A percentile compares a stretch with the other conserved stretches of the same genome.
phyloP scores from a whole-genome alignment of 805 yeast species.

The Jamesozyma jinghongensis region DNA sequence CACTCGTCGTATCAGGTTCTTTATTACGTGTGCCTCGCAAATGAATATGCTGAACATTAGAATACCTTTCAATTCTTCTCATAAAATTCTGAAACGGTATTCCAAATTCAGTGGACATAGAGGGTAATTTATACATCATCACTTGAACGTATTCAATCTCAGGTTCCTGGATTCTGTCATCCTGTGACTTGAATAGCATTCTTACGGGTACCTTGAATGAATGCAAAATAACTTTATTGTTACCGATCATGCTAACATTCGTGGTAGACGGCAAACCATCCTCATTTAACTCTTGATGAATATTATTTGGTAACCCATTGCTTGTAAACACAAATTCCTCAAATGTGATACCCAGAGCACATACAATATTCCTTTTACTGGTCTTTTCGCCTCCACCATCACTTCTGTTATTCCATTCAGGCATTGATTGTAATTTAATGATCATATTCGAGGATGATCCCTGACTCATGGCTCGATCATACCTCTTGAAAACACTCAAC shows the following conservation, averaged over 20 bases:
- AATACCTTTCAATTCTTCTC: conserved; percentile 58
- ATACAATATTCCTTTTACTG: conserved; percentile 16
- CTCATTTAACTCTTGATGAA: conserved; percentile 3
- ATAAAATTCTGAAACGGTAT: conserved; percentile 43
- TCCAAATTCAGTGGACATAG: conserved; percentile 24
- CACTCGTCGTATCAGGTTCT: conserved; percentile 1
- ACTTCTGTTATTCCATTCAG: conserved; percentile 18
- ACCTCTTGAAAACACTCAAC: conserved; percentile 23
- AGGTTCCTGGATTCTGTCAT: conserved; percentile 53
- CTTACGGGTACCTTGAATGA: conserved; percentile 65
- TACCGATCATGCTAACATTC: conserved; percentile 3
- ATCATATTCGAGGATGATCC: conserved; percentile 23
- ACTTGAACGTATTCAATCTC: conserved; percentile 45
- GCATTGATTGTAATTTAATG: conserved; percentile 21
- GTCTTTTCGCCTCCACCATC: conserved; percentile 1
- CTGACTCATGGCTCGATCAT: conserved; percentile 23
- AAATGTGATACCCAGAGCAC: conserved; percentile 24
- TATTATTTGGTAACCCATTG: conserved; percentile 5
- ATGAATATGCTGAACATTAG: conserved; percentile 41
- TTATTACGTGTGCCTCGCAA: conserved; percentile 33
- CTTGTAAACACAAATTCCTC: conserved; percentile 22
- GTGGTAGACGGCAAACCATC: conserved; percentile 2
- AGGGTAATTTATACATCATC: conserved; percentile 41
- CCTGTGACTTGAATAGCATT: conserved; percentile 46
- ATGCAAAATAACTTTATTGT: conserved; percentile 41